Evolutionary conservation across 2,329 filamentous ascomycete genomes (phyloP), one percentile per base, ranked within the genome.

Genomic region (Pyrenophora teres): DNA sequence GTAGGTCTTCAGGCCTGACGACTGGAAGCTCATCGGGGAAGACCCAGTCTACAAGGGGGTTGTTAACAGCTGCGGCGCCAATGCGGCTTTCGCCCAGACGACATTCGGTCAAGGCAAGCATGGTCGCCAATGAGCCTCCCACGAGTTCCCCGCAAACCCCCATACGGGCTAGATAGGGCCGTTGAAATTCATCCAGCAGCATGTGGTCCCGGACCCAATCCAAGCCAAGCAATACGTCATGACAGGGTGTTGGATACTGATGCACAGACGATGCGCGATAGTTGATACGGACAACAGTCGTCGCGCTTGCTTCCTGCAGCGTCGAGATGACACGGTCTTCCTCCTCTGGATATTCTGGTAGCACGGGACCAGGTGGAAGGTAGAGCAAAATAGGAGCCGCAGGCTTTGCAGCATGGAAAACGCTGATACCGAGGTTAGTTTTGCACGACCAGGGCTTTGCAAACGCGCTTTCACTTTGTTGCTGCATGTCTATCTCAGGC

Each of bases 41-140:
- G 2, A 77, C 67, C 80, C 80, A 82, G 55, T 81, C 77, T 9
- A 74, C 65, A 6, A 82, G 68, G 6, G 80, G 78, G 36, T 77
- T 78, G 55, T 76, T 78, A 12, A 80, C 62, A 3, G 77, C 76
- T 6, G 76, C 76, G 21, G 78, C 77, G n/a, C 63, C 65, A 25
- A 81, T 72, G 9, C 76, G 70, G 21, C 67, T 70, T 25, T 65
- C 60, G n/a, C 73, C 72, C 8, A 67, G 48, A 15, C 70, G 71
- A 53, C 77, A 80, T 63, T 82, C 80, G 8, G 79, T 81, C 64
- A 82, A 56, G 1, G 77, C 78, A 4, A 82, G 71, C 70, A 77
- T 77, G 2, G 76, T 73, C 7, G 79, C 79, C 6, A 81, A 71
- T 13, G 74, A 71, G 39, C 76, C 80, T 7, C 80, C 80, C 6